Base-by-base conservation (phyloP, 2,329 filamentous ascomycete species). In the Ascochyta pisi region DNA sequence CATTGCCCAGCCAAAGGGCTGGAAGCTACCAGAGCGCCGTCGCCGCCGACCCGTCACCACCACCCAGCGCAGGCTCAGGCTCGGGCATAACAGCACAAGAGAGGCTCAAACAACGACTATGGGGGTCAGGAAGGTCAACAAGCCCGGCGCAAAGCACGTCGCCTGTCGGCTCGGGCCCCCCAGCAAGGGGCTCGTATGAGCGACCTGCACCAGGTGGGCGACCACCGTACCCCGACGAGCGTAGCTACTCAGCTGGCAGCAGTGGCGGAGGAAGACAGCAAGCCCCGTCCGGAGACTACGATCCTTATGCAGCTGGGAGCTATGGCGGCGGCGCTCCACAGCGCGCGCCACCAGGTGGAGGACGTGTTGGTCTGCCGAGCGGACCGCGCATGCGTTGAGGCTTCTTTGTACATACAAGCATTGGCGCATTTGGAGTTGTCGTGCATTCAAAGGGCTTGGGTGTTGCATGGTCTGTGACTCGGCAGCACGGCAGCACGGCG, bases 81-180 rank as follows among this genome's bases (percentile, higher is more conserved):
- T 76, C 68, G 35, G 79, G 77, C 3, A 81, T 81, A 31, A 86
- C 87, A 19, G 92, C 92, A 46, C 91, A 96, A 77, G 91, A 96
- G 66, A 83, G 91, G 64, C 79, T 97, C 65, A 91, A 92, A 71
- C 91, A 92, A 67, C 81, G 91, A 59, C 78, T 96, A 41, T 92
- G 92, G 82, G 86, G 86, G n/a, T 83, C 85, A 27, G 82, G 84
- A 22, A 81, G 83, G 62, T 84, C 84, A 39, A 79, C 80, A 43
- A 88, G 86, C 61, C 85, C 86, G 8, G 78, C 78, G 23, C 73
- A 66, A 56, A 71, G 67, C 46, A 60, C 65, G 6, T 50, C 64
- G 6, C 63, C 71, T 22, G 49, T 50, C 19, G 64, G 66, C n/a
- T 67, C 68, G 12, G 54, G 55, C n/a, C 42, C 55, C 13, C 49